Evolutionary conservation across 164 flowering plant species (phyloP).

Genomic region (Magnolia sinica): DNA sequence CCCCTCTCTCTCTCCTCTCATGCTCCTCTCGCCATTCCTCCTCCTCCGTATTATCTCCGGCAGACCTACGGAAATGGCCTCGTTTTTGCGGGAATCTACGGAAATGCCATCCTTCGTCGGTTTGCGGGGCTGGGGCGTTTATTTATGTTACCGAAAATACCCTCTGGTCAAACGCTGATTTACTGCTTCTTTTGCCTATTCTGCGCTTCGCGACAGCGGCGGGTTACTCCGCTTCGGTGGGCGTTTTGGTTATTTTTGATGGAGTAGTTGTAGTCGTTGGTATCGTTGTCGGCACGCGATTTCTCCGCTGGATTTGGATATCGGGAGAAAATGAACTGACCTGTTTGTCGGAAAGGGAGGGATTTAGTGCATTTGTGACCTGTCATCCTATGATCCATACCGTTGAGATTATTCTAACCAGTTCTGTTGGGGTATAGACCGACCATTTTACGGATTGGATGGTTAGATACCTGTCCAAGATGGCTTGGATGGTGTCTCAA

Average conservation of each 20-base stretch:
- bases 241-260: neutral
- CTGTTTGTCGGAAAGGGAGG: neutral
- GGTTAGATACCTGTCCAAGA: no score
- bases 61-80: neutral
- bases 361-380: neutral
- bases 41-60: constrained; percentile 7
- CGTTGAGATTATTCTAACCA: neutral
- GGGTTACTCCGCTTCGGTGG: neutral
- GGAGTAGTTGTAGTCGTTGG: neutral
- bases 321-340: neutral
- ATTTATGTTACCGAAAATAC: neutral
- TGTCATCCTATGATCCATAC: neutral
- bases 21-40: neutral
- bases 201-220: neutral
- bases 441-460: no score
- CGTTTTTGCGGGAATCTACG: neutral
- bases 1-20: neutral
- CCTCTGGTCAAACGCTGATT: neutral
- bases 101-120: constrained; percentile 4
- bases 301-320: neutral
- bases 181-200: neutral
- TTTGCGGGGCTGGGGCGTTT: neutral
- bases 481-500: no score
- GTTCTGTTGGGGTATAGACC: no score
- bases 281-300: neutral